These are phyloP conservation scores for Otatea glauca DNA, from an alignment of 176 grass and related monocot species.

Conservation along the genomic window DNA sequence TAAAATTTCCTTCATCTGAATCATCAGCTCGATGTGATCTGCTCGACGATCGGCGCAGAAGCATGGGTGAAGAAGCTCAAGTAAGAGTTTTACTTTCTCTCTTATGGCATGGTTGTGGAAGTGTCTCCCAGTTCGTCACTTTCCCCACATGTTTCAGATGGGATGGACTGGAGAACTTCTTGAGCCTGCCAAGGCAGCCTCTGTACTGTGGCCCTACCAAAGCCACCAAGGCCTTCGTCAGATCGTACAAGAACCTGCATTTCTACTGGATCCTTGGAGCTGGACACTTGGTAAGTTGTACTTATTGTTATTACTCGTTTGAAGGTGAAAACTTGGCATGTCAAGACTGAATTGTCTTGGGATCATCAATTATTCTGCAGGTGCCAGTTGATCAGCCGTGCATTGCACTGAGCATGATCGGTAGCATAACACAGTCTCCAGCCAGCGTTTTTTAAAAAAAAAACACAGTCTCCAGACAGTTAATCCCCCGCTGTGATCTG, in stretches of 20 bases:
- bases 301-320: too few species aligned
- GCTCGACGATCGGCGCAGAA: slow-evolving; percentile 68
- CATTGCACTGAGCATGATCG: slow-evolving; percentile 62
- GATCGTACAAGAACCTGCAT: slow-evolving; percentile 60
- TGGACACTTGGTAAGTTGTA: slow-evolving; percentile 68
- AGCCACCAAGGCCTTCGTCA: slow-evolving; percentile 46
- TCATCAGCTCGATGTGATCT: slow-evolving; percentile 66
- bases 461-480: slow-evolving; percentile 59
- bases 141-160: not conserved
- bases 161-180: slow-evolving; percentile 62
- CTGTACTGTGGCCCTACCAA: slow-evolving; percentile 41
- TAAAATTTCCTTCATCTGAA: not conserved
- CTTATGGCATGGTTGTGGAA: not conserved
- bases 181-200: slow-evolving; percentile 39
- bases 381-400: slow-evolving; percentile 71
- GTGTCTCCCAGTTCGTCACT: too few species aligned
- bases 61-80: slow-evolving; percentile 79
- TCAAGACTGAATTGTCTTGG: too few species aligned
- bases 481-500: slow-evolving; percentile 11
- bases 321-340: too few species aligned
- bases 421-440: slow-evolving; percentile 62
- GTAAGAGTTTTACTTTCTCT: slow-evolving; percentile 37
- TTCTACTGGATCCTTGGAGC: slow-evolving; percentile 79
- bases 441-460: too few species aligned
- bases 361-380: slow-evolving; percentile 35